A percentile compares a stretch with the other conserved stretches of the same genome.
phyloP scores from a whole-genome alignment of 495 filamentous ascomycete genomes.

The Penicillium robsamsonii region DNA sequence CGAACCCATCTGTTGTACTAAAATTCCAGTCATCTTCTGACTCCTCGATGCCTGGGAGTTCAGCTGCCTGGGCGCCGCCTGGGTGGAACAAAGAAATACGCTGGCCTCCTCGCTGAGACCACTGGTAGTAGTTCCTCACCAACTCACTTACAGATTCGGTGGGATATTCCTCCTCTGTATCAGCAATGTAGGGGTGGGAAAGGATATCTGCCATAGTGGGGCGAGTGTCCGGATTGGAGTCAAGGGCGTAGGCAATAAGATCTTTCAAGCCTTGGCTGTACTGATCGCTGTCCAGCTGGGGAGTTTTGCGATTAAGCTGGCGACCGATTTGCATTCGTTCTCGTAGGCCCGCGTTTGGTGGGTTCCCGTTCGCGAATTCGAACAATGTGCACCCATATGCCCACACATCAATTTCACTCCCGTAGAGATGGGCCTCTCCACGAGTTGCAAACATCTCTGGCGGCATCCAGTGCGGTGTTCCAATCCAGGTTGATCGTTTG shows the following conservation, averaged over 20 bases:
- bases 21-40: conserved; percentile 83
- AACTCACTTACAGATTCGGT: conserved; percentile 66
- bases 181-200: conserved; percentile 46
- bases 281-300: conserved; percentile 69
- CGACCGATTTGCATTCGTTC: conserved; percentile 57
- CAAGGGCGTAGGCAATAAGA: conserved; percentile 76
- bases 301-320: conserved; percentile 57
- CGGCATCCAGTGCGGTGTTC: conserved; percentile 96
- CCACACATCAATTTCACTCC: conserved; percentile 86
- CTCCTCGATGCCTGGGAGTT: conserved; percentile 42
- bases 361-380: conserved; percentile 87
- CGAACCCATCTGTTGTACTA: conserved; percentile 81
- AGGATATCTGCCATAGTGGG: conserved; percentile 60
- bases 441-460: conserved; percentile 69
- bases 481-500: conserved; percentile 90
- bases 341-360: conserved; percentile 59
- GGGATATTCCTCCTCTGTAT: conserved; percentile 67
- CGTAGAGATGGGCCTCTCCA: conserved; percentile 49
- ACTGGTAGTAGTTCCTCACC: conserved; percentile 76
- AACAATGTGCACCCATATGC: conserved; percentile 87
- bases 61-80: conserved; percentile 68
- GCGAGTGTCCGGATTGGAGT: conserved; percentile 69
- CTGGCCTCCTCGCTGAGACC: conserved; percentile 82
- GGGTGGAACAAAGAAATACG: conserved; percentile 78
- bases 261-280: conserved; percentile 72